These are phyloP conservation scores for Ramularia collo-cygni DNA, from an alignment of 2,329 filamentous ascomycete species.

Conservation along the genomic window DNA sequence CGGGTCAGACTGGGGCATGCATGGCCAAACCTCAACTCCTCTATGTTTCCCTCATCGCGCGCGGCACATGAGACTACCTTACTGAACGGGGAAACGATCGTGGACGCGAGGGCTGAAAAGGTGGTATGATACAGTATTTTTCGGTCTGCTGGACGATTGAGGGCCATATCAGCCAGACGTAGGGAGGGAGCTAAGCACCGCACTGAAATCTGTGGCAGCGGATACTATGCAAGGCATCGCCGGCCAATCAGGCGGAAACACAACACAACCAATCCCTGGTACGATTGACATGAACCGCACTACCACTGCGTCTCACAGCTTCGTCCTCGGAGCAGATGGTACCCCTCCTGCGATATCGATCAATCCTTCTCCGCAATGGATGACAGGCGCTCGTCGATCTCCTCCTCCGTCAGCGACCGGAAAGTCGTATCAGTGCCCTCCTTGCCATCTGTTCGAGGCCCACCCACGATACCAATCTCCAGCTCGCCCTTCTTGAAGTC, in stretches of 20 bases:
- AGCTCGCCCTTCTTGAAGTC: conserved; percentile 99
- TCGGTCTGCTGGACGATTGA: too few species aligned
- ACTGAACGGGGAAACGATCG: too few species aligned
- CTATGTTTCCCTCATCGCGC: too few species aligned
- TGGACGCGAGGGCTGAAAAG: too few species aligned
- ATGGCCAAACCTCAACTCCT: too few species aligned
- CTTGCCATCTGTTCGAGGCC: conserved; percentile 72
- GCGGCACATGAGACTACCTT: too few species aligned
- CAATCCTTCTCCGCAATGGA: conserved; percentile 98
- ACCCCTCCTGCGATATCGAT: conserved; percentile 24
- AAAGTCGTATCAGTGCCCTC: conserved; percentile 75
- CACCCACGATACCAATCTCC: conserved; percentile 94
- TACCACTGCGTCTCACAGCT: background rate
- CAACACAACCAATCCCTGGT: too few species aligned
- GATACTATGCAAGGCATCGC: background rate
- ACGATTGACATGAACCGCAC: too few species aligned
- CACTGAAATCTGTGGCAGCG: background rate
- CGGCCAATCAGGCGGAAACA: background rate
- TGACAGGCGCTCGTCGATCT: conserved; percentile 97
- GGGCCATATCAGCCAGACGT: conserved; percentile 2
- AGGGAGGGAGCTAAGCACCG: background rate
- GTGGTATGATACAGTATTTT: too few species aligned
- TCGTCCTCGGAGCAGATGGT: too few species aligned
- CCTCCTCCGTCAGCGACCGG: conserved; percentile 86
- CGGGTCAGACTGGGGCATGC: too few species aligned